Evolutionary conservation across 176 grass and related monocot species (phyloP), one percentile per base, ranked within the genome.

Genomic region (Chloris gayana): DNA sequence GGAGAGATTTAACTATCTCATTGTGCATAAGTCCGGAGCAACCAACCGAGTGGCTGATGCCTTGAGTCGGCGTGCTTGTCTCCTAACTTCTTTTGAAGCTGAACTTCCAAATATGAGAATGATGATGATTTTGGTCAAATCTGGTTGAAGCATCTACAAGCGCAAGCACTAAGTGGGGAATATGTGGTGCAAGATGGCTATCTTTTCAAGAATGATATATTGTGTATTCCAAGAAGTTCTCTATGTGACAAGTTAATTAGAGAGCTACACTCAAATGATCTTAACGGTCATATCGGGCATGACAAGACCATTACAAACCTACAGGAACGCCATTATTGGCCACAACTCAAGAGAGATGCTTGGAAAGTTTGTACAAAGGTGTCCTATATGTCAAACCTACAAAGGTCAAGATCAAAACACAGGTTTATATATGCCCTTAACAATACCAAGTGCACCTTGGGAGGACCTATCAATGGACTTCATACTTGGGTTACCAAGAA

Each of bases 311-410:
- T 73, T 21, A 30, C 49, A 6, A 73, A 56, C 12, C 1, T 73
- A 14, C 15, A 73, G 8, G 27, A 5, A 51, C 8, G 27, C 0
- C 56, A 73, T n/a, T 73, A 54, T 73, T 73, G 17, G 30, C 9
- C 47, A 56, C 71, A 73, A 73, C 71, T 73, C 14, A 56, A 56
- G n/a, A 73, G 71, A 32, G 71, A 73, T 56, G 49, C 30, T n/a
- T 56, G 30, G 29, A 37, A 37, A 37, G 6, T 37, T 58, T 65
- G 30, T 4, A 6, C 35, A 37, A 37, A 37, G 35, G 6, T 37
- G 35, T 6, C 35, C n/a, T n/a, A n/a, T n/a, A n/a, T n/a, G n/a
- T n/a, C n/a, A 35, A 65, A 34, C 31, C 0, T 65, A 35, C 2
- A 65, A 63, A 65, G 30, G 63, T 0, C 67, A 72, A 72, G 45